Base-by-base conservation (phyloP, 148 eudicot genomes). In the Heliamphora exappendiculata region DNA sequence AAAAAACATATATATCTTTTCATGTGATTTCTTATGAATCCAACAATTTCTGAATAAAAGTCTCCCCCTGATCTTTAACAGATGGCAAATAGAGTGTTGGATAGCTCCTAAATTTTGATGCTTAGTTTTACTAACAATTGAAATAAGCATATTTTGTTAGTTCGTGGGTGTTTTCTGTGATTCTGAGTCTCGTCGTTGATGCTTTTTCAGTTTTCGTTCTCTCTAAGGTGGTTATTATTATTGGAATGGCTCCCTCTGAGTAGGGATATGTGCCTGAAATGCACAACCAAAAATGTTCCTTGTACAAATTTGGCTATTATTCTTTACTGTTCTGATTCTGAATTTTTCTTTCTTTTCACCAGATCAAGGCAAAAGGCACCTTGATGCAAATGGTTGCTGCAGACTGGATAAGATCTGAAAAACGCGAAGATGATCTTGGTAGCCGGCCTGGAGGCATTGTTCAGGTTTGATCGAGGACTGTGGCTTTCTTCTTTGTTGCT, bases 321-420 rank as follows among this genome's bases (percentile, higher is more conserved):
- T 3, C 33, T 14, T 49, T 42, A 39, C 36, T 37, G 26, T 64
- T 51, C 57, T 45, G 66, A 51, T 4, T 51, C 58, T 29, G 29
- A 53, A 11, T 1, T 26, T 14, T 19, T 36, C 10, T 57, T 9
- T 16, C 53, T 41, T 58, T 78, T 67, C 44, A 51, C 55, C 78
- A 89, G 93, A 70, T 83, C 5, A 87, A 84, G 74, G 91, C 89
- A 69, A 89, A 84, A 62, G 76, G 82, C 69, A 86, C 87, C 16
- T 37, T 84, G 82, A 76, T 88, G 88, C 83, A 89, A 82, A 72
- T 83, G 68, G 82, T 88, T 73, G 91, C 83, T 26, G 91, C 88
- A 49, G 93, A 89, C 73, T 89, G 91, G 91, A 76, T 89, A 66
- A 84, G 77, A 80, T 89, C 93, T 50, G 84, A 89, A 65, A 86